Percentiles rank a stretch among this genome's conserved stretches.
These are phyloP conservation scores for Rhodotorula glutinis DNA, from an alignment of 1,284 basidiomycete species.

Conservation along the genomic window DNA sequence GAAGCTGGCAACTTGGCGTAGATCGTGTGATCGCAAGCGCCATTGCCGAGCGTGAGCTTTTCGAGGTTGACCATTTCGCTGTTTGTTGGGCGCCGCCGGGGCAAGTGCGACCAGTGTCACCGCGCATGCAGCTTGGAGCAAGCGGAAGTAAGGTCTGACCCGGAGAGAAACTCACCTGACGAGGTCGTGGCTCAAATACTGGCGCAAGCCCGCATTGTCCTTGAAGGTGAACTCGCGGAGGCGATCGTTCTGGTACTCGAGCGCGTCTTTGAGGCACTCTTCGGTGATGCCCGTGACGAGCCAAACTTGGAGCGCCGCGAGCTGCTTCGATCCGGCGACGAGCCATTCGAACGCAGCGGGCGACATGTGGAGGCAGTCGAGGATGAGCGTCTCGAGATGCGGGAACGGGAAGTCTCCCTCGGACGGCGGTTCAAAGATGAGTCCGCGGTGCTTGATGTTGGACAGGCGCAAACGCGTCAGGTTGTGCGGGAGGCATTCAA, in stretches of 20 bases:
- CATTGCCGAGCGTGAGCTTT: constrained; percentile 21
- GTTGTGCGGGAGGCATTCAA: background rate
- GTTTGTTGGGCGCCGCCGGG: background rate
- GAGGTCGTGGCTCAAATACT: background rate
- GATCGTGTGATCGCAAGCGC: constrained; percentile 17
- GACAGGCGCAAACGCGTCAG: background rate
- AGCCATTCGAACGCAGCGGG: constrained; percentile 6
- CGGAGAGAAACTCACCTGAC: constrained; percentile 8
- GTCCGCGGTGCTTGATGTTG: no score
- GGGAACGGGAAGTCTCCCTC: background rate
- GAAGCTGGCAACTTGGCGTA: constrained; percentile 7
- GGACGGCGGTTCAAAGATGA: background rate
- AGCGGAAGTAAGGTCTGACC: no score
- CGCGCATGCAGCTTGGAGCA: no score
- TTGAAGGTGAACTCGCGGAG: constrained; percentile 22
- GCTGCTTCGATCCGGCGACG: background rate
- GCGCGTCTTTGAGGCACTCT: background rate
- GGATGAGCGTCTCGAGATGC: constrained; percentile 1
- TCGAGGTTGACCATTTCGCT: constrained; percentile 10
- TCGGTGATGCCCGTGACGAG: background rate
- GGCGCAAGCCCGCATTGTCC: background rate
- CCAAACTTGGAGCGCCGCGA: constrained; percentile 23
- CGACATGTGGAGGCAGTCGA: constrained; percentile 3
- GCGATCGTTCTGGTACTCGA: background rate
- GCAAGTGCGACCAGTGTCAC: background rate